phyloP scores from a whole-genome alignment of 306 rosid genomes.

The Elaeagnus macrophylla region DNA sequence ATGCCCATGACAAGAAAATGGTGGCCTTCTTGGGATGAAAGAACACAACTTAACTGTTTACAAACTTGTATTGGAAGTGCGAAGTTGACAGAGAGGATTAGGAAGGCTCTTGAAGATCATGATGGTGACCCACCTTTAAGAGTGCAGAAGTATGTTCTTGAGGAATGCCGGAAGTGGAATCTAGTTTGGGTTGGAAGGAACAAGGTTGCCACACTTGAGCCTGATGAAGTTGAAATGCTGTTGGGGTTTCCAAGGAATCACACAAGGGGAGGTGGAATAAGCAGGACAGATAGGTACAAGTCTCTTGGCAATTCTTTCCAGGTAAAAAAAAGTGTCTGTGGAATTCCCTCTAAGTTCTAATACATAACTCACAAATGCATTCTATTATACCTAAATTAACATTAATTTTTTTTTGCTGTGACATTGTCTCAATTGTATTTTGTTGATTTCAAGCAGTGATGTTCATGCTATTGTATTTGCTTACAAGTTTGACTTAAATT shows the following conservation, averaged over 20 bases:
- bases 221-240: slow-evolving; percentile 67
- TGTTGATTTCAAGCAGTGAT: too few relatives aligned
- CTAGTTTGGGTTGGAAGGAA: slow-evolving; percentile 84
- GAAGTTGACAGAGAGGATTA: slow-evolving; percentile 49
- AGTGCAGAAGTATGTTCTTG: slow-evolving; percentile 41
- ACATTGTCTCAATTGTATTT: too few relatives aligned
- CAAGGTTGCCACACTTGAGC: slow-evolving; percentile 78
- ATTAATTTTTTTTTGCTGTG: neutral
- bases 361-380: too few relatives aligned
- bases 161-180: slow-evolving; percentile 77
- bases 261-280: slow-evolving; percentile 82
- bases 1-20: slow-evolving; percentile 64
- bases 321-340: slow-evolving; percentile 20
- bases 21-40: slow-evolving; percentile 88
- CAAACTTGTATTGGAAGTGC: slow-evolving; percentile 62
- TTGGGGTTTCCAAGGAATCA: slow-evolving; percentile 79
- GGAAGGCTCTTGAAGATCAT: slow-evolving; percentile 47
- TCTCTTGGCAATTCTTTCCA: slow-evolving; percentile 90
- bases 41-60: slow-evolving; percentile 62
- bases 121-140: slow-evolving; percentile 42
- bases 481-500: slow-evolving; percentile 11
- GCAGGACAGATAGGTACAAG: slow-evolving; percentile 66
- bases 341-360: too few relatives aligned
- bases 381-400: neutral
- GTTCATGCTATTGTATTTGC: neutral